phyloP scores from a whole-genome alignment of 306 rosid species.

The Carpinus viminea region DNA sequence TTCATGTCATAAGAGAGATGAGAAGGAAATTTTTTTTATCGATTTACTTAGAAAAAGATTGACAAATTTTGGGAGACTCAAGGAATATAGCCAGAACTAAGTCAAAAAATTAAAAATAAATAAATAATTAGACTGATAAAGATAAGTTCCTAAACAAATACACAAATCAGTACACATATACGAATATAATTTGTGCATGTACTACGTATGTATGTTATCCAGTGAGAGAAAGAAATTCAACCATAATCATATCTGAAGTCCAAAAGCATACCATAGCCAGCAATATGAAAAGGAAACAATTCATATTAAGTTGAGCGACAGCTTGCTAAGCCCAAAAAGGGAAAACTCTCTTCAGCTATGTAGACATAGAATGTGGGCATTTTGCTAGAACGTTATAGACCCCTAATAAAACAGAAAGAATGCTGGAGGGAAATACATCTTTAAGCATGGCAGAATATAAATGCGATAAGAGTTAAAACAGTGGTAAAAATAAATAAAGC shows the following conservation, averaged over 20 bases:
- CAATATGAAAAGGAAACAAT: not conserved
- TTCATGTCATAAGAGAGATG: conserved; percentile 22
- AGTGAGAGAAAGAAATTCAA: not conserved
- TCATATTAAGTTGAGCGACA: not conserved
- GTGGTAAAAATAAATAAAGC: conserved; percentile 12
- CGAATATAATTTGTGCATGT: too few species aligned
- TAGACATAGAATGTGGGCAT: not conserved
- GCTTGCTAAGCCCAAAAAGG: not conserved
- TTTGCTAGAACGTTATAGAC: conserved; percentile 17
- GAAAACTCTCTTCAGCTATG: not conserved
- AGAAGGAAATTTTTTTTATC: not conserved
- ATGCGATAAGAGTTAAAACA: conserved; percentile 13
- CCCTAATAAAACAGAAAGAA: conserved; percentile 18
- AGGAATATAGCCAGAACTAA: not conserved
- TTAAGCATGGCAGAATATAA: conserved; percentile 12
- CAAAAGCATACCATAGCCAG: not conserved
- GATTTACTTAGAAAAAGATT: not conserved
- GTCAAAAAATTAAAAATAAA: not conserved
- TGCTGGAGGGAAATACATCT: conserved; percentile 21
- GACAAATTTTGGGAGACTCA: not conserved
- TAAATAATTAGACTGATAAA: too few species aligned
- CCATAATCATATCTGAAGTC: not conserved
- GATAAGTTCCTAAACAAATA: not conserved
- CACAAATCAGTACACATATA: not conserved
- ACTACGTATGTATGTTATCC: not conserved